A percentile compares a stretch with the other conserved stretches of the same genome.
Conservation (phyloP, 1,284 basidiomycete species). For the Pulveroboletus ridleyi region DNA sequence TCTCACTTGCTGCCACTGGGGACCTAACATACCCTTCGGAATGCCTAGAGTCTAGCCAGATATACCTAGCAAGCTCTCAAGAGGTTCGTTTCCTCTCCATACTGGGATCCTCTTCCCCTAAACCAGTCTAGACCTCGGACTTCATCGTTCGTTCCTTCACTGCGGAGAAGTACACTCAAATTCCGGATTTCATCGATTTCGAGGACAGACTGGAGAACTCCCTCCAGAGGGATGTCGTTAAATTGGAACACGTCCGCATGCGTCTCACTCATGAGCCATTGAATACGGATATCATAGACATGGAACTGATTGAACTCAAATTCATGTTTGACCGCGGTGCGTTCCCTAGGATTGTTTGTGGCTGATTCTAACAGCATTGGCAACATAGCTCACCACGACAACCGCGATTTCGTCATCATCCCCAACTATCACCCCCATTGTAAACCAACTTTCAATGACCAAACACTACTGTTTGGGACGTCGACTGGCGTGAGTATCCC, state of each 20-base stretch:
- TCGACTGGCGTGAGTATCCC: conserved; percentile 59
- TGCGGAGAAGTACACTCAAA: conserved; percentile 83
- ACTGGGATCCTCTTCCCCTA: conserved; percentile 11
- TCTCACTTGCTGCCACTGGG: conserved; percentile 74
- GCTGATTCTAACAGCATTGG: conserved; percentile 18
- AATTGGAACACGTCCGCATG: conserved; percentile 85
- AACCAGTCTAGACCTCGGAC: conserved; percentile 68
- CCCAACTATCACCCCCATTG: conserved; percentile 75
- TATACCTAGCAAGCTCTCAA: conserved; percentile 78
- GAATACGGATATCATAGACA: conserved; percentile 70
- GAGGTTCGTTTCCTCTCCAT: conserved; percentile 53
- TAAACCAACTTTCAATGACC: conserved; percentile 59
- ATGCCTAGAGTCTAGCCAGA: conserved; percentile 78
- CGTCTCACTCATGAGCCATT: conserved; percentile 77
- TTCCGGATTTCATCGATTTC: conserved; percentile 82
- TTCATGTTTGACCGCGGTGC: conserved; percentile 82
- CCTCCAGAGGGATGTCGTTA: conserved; percentile 78
- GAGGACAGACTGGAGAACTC: conserved; percentile 82
- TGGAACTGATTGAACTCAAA: conserved; percentile 84
- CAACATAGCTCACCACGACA: conserved; percentile 73
- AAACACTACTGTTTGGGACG: conserved; percentile 70
- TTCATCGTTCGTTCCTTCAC: conserved; percentile 80
- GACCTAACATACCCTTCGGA: conserved; percentile 76
- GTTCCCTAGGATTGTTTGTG: conserved; percentile 34
- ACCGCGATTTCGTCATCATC: conserved; percentile 83